These are phyloP conservation scores for Zangia roseola DNA, from an alignment of 768 basidiomycete species.

Conservation along the genomic window DNA sequence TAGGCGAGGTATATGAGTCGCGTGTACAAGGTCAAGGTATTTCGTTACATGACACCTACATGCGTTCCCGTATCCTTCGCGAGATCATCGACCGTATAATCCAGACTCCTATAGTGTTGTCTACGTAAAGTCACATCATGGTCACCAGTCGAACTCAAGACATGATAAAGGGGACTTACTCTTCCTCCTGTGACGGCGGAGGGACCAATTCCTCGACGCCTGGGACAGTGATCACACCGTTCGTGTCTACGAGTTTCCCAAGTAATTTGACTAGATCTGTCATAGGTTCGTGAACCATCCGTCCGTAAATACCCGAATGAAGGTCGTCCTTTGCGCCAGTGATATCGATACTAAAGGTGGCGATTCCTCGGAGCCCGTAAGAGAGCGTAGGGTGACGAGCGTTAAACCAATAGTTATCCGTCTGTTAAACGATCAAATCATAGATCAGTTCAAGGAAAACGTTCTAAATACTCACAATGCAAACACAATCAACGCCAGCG, in stretches of 20 bases:
- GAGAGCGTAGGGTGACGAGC: constrained; percentile 71
- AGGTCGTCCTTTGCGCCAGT: constrained; percentile 81
- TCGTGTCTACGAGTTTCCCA: constrained; percentile 70
- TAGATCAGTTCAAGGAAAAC: too few species aligned
- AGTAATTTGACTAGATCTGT: constrained; percentile 78
- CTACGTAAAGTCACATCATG: constrained; percentile 1
- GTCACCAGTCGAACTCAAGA: not conserved
- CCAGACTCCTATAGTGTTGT: not conserved
- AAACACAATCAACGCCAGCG: constrained; percentile 79
- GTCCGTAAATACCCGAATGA: constrained; percentile 83
- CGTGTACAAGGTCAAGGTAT: constrained; percentile 9
- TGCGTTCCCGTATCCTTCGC: not conserved
- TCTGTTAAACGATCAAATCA: constrained; percentile 38
- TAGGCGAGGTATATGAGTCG: constrained; percentile 31
- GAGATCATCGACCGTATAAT: not conserved
- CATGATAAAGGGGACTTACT: not conserved
- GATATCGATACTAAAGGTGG: constrained; percentile 77
- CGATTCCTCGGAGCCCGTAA: constrained; percentile 81
- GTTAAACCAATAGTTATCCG: constrained; percentile 91
- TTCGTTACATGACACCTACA: not conserved
- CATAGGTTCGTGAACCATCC: constrained; percentile 83
- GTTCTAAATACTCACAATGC: constrained; percentile 58
- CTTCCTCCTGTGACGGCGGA: constrained; percentile 53
- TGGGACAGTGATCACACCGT: constrained; percentile 77
- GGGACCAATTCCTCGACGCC: constrained; percentile 82